A percentile compares a stretch with the other conserved stretches of the same genome.
Conservation (phyloP, 2,329 filamentous ascomycete genomes). For the Ophiognomonia clavigignenti-juglandacearum region DNA sequence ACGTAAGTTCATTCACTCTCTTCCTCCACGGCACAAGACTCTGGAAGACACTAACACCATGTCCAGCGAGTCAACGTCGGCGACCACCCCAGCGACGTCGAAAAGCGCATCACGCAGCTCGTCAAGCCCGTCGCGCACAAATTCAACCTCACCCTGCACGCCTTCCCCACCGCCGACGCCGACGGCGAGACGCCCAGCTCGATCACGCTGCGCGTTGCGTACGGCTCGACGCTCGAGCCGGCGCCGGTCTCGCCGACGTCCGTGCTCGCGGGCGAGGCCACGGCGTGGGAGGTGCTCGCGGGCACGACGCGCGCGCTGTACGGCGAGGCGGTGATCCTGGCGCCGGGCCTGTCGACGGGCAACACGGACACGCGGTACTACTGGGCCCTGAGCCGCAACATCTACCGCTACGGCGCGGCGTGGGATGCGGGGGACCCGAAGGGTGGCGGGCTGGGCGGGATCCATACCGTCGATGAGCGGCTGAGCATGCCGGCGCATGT, state of each 20-base stretch:
- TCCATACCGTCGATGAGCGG: constrained; percentile 39
- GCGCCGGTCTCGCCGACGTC: constrained; percentile 51
- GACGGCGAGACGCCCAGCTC: constrained; percentile 28
- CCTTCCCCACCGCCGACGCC: constrained; percentile 33
- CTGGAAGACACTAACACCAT: too few relatives aligned
- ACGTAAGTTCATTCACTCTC: too few relatives aligned
- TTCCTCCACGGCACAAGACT: too few relatives aligned
- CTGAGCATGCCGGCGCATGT: constrained; percentile 31
- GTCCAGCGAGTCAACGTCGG: constrained; percentile 55
- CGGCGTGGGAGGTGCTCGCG: constrained; percentile 44
- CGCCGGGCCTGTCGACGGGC: constrained; percentile 47
- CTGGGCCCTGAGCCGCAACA: constrained; percentile 41
- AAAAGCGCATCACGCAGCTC: constrained; percentile 43
- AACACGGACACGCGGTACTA: constrained; percentile 45
- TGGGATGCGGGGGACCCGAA: constrained; percentile 24
- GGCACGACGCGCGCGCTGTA: constrained; percentile 47
- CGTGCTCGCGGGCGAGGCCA: constrained; percentile 23
- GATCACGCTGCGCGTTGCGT: constrained; percentile 36
- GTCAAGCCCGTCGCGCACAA: constrained; percentile 46
- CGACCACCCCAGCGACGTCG: constrained; percentile 45
- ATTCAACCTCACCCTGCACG: constrained; percentile 51
- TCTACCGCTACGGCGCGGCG: constrained; percentile 44
- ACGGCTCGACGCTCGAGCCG: constrained; percentile 37
- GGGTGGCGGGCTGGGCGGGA: constrained; percentile 23
- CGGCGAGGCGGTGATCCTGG: constrained; percentile 46